Evolutionary conservation across 805 yeast genomes (phyloP).

Genomic region (Candida cerambycidarum): DNA sequence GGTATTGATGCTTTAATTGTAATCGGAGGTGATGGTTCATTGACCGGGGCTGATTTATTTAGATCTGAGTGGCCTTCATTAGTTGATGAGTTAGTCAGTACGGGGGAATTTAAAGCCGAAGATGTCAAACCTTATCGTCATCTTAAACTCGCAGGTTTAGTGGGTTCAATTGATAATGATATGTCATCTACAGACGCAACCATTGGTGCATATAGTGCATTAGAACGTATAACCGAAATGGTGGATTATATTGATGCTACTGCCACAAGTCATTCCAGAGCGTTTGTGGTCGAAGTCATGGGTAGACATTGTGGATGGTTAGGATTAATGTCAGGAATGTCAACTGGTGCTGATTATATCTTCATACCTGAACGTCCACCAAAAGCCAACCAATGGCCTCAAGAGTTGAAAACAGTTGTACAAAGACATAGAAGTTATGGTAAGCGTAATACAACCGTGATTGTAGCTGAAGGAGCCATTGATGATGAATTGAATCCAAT

Average conservation of each 20-base stretch:
- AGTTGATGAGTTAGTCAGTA: constrained; percentile 52
- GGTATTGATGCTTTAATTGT: constrained; percentile 80
- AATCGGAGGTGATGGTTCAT: constrained; percentile 83
- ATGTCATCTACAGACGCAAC: constrained; percentile 85
- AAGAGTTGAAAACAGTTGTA: constrained; percentile 63
- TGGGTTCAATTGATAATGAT: constrained; percentile 83
- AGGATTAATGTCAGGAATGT: constrained; percentile 76
- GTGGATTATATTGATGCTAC: constrained; percentile 84
- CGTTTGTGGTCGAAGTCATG: constrained; percentile 84
- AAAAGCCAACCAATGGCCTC: constrained; percentile 60
- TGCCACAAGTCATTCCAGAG: constrained; percentile 79
- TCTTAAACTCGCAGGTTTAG: constrained; percentile 70
- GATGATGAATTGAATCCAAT: constrained; percentile 67
- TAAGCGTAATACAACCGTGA: constrained; percentile 73
- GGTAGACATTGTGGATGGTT: constrained; percentile 92
- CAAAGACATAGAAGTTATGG: constrained; percentile 68
- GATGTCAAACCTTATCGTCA: constrained; percentile 50
- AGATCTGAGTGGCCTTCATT: constrained; percentile 77
- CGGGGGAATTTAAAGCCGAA: constrained; percentile 44
- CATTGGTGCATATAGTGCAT: constrained; percentile 77
- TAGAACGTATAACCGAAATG: constrained; percentile 71
- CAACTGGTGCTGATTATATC: constrained; percentile 78
- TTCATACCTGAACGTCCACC: constrained; percentile 82
- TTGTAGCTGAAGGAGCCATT: constrained; percentile 85
- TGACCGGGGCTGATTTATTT: constrained; percentile 79